phyloP scores from a whole-genome alignment of 768 basidiomycete species.

The Amanita jacksonii region DNA sequence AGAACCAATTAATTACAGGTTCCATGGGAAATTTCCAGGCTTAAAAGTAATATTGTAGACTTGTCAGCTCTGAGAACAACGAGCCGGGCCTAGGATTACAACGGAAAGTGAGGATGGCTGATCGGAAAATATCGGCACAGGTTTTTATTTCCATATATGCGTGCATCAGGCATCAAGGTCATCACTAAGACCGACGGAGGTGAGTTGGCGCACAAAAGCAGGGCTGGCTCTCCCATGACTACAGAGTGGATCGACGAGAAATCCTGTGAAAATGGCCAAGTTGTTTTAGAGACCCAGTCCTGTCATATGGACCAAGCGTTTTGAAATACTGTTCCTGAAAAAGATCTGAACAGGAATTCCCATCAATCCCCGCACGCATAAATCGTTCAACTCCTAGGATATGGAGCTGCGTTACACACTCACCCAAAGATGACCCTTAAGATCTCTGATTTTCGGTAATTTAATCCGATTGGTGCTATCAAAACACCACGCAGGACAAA shows the following conservation, averaged over 20 bases:
- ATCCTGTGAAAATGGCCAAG: neutral
- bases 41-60: no score
- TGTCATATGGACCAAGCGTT: slow-evolving; percentile 20
- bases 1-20: neutral
- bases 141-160: slow-evolving; percentile 15
- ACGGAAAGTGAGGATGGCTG: slow-evolving; percentile 14
- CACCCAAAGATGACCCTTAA: slow-evolving; percentile 47
- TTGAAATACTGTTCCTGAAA: slow-evolving; percentile 27
- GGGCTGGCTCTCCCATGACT: neutral
- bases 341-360: slow-evolving; percentile 31
- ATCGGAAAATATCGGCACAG: slow-evolving; percentile 30
- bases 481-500: slow-evolving; percentile 23
- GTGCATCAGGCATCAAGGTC: slow-evolving; percentile 9
- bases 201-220: neutral
- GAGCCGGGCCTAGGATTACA: neutral
- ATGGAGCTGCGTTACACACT: slow-evolving; percentile 34
- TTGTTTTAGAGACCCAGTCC: slow-evolving; percentile 8
- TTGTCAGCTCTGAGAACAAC: neutral
- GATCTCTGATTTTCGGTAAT: slow-evolving; percentile 65
- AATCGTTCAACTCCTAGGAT: slow-evolving; percentile 33
- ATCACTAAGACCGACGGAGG: neutral
- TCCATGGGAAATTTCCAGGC: neutral
- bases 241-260: neutral
- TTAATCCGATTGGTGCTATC: slow-evolving; percentile 36
- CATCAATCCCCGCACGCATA: slow-evolving; percentile 34